phyloP scores from a whole-genome alignment of 2,329 filamentous ascomycete genomes.

The Furcasterigmium sp. region DNA sequence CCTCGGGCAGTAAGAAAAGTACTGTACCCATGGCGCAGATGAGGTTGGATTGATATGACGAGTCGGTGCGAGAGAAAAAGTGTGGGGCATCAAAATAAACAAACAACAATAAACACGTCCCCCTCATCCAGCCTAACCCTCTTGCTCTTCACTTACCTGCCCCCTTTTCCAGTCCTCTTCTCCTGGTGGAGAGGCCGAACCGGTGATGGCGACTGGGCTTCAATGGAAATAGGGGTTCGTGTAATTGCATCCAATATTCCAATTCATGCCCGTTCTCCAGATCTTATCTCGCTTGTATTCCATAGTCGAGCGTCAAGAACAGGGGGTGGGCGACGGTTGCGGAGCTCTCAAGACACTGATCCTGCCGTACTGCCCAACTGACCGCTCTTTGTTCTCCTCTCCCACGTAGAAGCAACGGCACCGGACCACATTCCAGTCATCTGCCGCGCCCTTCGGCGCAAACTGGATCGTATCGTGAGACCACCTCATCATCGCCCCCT shows the following conservation, averaged over 20 bases:
- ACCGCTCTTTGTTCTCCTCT: background rate
- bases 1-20: too few relatives aligned
- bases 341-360: background rate
- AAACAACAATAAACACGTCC: background rate
- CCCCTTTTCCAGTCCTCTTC: background rate
- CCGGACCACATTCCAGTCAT: too few relatives aligned
- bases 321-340: background rate
- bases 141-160: background rate
- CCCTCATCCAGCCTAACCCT: background rate
- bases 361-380: background rate
- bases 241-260: slow-evolving; percentile 1
- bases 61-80: background rate
- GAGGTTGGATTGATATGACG: background rate
- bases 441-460: too few relatives aligned
- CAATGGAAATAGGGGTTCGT: background rate
- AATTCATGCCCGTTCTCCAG: background rate
- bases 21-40: background rate
- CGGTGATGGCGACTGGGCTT: background rate
- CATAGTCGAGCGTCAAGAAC: background rate
- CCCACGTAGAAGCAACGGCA: too few relatives aligned
- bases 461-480: too few relatives aligned
- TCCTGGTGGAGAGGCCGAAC: background rate
- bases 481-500: too few relatives aligned
- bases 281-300: background rate
- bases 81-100: background rate